Evolutionary conservation across 352 stramenopile genomes (phyloP), one percentile per base, ranked within the genome.

Genomic region (Phytophthora ohioensis): DNA sequence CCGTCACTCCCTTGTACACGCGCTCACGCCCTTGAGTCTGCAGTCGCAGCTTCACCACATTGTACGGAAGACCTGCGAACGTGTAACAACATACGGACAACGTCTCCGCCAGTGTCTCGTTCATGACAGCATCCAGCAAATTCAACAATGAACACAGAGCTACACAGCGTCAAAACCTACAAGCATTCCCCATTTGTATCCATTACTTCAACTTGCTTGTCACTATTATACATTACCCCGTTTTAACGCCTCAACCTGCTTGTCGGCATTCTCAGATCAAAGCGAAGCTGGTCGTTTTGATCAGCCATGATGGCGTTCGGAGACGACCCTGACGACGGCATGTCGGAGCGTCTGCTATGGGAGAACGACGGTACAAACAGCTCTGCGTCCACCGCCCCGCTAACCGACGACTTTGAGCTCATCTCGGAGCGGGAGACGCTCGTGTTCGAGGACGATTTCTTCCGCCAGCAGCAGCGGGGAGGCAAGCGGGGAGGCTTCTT

Each of bases 401-500:
- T 64, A 41, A 51, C 49, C 13, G 81, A 85, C 56, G 84, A 87
- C 58, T 91, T 90, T 55, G 86, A 92, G 57, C 69, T 92, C 55
- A 84, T 93, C 67, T 88, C 82, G 42, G 79, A 85, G 63, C 83
- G 87, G 38, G 85, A 94, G 75, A 92, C 87, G 70, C 85, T 92
- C 59, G 85, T 94, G 47, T 94, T 94, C 51, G 83, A 91, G 30
- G 79, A 90, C 60, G 81, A 87, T 43, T 73, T 83, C 63, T 80
- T 76, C 49, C 72, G 57, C 11, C 64, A 76, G 27, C 78, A 82
- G 45, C 64, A 79, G 63, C 69, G 74, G 11, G 49, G 76, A 36
- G 57, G 65, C 31, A 72, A 78, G 31, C 69, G 65, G 13, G 56
- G 72, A 47, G 70, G 85, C 36, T 90, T 94, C 52, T 86, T 93